Evolutionary conservation across 495 filamentous ascomycete species (phyloP), one percentile per base, ranked within the genome.

Genomic region (Xylaria curta): DNA sequence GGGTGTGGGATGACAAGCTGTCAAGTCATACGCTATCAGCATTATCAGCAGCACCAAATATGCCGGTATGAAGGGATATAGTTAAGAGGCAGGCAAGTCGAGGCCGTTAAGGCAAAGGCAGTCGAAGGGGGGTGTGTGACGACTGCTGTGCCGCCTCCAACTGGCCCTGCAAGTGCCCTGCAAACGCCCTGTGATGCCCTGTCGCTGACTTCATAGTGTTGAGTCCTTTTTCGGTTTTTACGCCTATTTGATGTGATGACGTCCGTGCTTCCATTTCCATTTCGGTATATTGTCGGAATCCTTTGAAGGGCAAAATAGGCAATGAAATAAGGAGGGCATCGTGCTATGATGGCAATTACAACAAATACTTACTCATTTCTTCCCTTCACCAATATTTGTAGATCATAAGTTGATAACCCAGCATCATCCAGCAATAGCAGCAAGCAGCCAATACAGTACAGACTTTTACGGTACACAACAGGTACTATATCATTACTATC

Each of bases 61-160:
- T 62, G 36, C 54, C 28, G 19, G 10, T n/a, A 33, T 59, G 28
- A n/a, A 59, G 12, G 24, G 12, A 56, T 42, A 12, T 42, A 42
- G 38, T 42, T 42, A 42, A 42, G 38, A 42, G 38, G 38, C 38
- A 42, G 36, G 36, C 4, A 38, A 38, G 36, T 8, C 28, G 28
- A 31, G 28, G 28, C 28, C 1, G 28, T 31, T 3, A 31, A 38
- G 21, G 7, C 17, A 6, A 13, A 46, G 42, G 44, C 44, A 46
- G 44, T 19, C 46, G n/a, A 51, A 58, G 53, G 53, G 53, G 12
- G 12, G 26, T 38, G 64, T 67, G 49, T 67, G 44, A 67, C 36
- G 47, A 44, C 33, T 51, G 65, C 65, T 67, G 65, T 51, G 65
- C 65, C 65, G 49, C 65, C 65, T 67, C 65, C 65, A 67, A 67